phyloP scores from a whole-genome alignment of 2,329 filamentous ascomycete genomes.

The Cladosporium velox region DNA sequence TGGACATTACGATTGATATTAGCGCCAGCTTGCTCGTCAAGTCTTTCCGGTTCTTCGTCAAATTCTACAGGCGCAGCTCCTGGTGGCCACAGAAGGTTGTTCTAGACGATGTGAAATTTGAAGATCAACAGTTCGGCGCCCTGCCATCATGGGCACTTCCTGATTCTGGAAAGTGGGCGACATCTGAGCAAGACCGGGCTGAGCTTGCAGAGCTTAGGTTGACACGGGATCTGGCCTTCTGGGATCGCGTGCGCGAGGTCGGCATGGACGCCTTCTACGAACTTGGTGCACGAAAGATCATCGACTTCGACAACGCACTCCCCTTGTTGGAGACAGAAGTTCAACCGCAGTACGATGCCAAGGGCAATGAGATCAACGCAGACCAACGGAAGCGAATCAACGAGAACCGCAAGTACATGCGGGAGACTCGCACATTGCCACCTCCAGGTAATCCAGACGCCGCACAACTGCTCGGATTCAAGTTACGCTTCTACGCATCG shows the following conservation, averaged over 20 bases:
- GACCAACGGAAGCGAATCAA: slow-evolving; percentile 52
- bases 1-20: slow-evolving; percentile 93
- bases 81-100: slow-evolving; percentile 85
- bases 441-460: slow-evolving; percentile 86
- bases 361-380: slow-evolving; percentile 41
- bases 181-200: slow-evolving; percentile 69
- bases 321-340: slow-evolving; percentile 35
- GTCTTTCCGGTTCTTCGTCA: slow-evolving; percentile 91
- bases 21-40: slow-evolving; percentile 92
- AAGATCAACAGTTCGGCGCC: slow-evolving; percentile 59
- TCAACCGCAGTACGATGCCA: slow-evolving; percentile 37
- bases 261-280: slow-evolving; percentile 88
- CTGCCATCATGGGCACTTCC: slow-evolving; percentile 87
- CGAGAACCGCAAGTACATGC: slow-evolving; percentile 72
- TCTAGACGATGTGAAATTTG: slow-evolving; percentile 50
- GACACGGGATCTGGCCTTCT: slow-evolving; percentile 74
- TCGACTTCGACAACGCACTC: slow-evolving; percentile 54
- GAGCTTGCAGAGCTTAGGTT: slow-evolving; percentile 59
- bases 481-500: slow-evolving; percentile 91
- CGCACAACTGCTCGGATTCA: slow-evolving; percentile 94
- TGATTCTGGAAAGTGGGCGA: slow-evolving; percentile 62
- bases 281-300: slow-evolving; percentile 71
- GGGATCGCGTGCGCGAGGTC: slow-evolving; percentile 72
- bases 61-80: slow-evolving; percentile 84
- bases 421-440: slow-evolving; percentile 76